Evolutionary conservation across 23 red algal genomes (phyloP), one percentile per base, ranked within the genome.

Genomic region (Rhodosorus marinus): DNA sequence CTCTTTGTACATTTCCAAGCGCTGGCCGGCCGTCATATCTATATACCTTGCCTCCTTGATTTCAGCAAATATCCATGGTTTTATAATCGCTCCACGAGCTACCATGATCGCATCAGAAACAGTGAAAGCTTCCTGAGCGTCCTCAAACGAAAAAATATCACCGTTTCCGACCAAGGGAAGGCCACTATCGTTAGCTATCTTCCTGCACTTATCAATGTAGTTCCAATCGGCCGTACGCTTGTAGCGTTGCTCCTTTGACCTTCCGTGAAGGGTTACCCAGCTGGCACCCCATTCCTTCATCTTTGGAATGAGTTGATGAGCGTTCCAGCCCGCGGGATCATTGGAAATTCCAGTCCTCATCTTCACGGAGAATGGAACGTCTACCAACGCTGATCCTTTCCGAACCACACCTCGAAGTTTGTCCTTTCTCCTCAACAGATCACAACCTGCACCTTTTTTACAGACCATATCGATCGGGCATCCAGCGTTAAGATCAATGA

Each of bases 61-160:
- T 60, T 92, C 82, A 29, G 82, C 72, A 20, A 78, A 78, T 24
- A 92, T 8, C 82, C 82, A 92, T n/a, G 82, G 82, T 51, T 92
- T 92, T 19, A 92, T 92, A 4, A 92, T 54, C 25, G 82, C 82
- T 3, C 82, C 82, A 17, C 82, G 72, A 29, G 70, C 82, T 36
- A 92, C 57, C 82, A 92, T 92, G 6, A 92, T 74, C 6, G 45
- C 49, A 29, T 64, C 51, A 20, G 45, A n/a, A 8, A 29, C 30
- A 0, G 60, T 59, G 8, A 57, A 59, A 1, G 29, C 8, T 0
- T 17, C 51, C 22, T 60, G 34, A 14, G 67, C 49, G 64, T 92
- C 70, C 24, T 68, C 36, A 60, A 55, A 92, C 14, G 74, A 46
- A 31, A 80, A 92, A 6, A 92, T 63, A 55, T 92, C 82, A 7